Evolutionary conservation across 768 basidiomycete genomes (phyloP).

Genomic region (Artomyces pyxidatus): DNA sequence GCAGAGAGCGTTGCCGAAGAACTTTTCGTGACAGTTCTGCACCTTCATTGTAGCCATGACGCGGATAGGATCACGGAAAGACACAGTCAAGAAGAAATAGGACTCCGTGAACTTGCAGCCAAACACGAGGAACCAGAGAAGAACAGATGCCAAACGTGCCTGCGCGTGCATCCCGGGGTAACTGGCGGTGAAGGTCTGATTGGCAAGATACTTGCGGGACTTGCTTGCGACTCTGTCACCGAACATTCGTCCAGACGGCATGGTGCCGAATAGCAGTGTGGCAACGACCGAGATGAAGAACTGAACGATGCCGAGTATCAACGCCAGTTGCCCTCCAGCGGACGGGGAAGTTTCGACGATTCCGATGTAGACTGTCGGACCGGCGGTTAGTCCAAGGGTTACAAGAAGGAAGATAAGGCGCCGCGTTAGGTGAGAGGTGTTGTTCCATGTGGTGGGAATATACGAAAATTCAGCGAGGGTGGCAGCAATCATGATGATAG

Average conservation of each 20-base stretch:
- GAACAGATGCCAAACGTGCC: constrained; percentile 70
- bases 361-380: constrained; percentile 92
- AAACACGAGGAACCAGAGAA: constrained; percentile 89
- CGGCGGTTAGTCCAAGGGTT: constrained; percentile 85
- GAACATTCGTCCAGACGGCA: constrained; percentile 98
- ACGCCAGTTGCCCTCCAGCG: constrained; percentile 61
- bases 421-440: constrained; percentile 91
- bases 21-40: constrained; percentile 81
- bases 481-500: constrained; percentile 91
- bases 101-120: constrained; percentile 95
- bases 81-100: constrained; percentile 95
- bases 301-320: constrained; percentile 93
- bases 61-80: constrained; percentile 86
- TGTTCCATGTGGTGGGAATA: constrained; percentile 98
- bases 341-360: constrained; percentile 56
- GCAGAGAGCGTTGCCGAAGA: constrained; percentile 80
- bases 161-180: constrained; percentile 64
- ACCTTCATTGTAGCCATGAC: constrained; percentile 98
- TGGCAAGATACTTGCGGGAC: constrained; percentile 93
- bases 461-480: constrained; percentile 95
- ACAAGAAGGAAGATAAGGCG: constrained; percentile 84
- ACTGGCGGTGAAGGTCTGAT: constrained; percentile 95
- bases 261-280: constrained; percentile 79
- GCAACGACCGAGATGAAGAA: constrained; percentile 89
- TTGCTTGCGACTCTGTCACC: constrained; percentile 96